Base-by-base conservation (phyloP, 805 yeast species). In the Grigorovia jiainica region DNA sequence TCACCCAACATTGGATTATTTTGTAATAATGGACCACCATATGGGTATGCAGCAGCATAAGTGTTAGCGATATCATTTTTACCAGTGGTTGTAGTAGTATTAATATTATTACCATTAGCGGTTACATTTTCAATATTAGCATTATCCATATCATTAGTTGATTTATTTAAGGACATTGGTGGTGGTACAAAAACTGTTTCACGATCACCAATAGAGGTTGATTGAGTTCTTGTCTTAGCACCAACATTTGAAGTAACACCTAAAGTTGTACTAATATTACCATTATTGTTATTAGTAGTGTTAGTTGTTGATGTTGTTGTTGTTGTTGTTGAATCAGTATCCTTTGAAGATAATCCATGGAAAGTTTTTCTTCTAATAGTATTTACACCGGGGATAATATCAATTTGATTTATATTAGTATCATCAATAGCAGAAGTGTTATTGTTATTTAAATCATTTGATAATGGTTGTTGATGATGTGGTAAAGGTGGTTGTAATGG, bases 21-120 rank as follows among this genome's bases (percentile, higher is more conserved):
- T 41, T 55, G 63, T 40, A 56, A 41, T 32, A 57, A 40, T 7
- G 63, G 60, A 11, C 63, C 61, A 11, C 57, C 60, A 24, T 57
- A 57, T n/a, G 64, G 60, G 21, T 55, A 55, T 10, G 61, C 63
- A 13, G 62, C 60, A 19, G 60, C 54, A 35, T 55, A 57, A 4
- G 57, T 48, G 17, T 50, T 49, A 8, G 47, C 35, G 11, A 27
- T 34, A 13, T 43, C 36, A 9, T n/a, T 9, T 6, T 43, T 40
- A 7, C n/a, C n/a, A 27, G 31, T 13, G 5, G 60, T 62, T 13
- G 61, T 59, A 17, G 59, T 52, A 35, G 54, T 56, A 6, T 55
- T 47, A 16, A 50, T 49, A 9, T 47, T 46, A 21, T 40, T 44
- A n/a, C 36, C 41, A 32, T 42, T 47, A 16, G 46, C 48, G 24